Base-by-base conservation (phyloP, 345 rosid species). In the Draba incana region DNA sequence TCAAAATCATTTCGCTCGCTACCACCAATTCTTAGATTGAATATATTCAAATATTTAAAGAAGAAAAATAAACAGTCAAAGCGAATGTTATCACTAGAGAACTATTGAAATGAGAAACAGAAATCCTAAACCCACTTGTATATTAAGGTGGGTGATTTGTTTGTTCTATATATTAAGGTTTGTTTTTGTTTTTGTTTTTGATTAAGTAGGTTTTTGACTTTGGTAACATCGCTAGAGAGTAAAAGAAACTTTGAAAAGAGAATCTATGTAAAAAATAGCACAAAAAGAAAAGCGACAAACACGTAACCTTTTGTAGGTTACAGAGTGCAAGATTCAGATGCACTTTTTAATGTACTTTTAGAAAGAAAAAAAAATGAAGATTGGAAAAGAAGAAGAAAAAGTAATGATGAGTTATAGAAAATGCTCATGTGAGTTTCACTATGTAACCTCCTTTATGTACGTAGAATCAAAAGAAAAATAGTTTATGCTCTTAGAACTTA, bases 151-250 rank as follows among this genome's bases (percentile, higher is more conserved):
- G 58, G 8, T 38, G 35, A 25, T 25, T 47, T 42, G 53, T 54
- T 30, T 4, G 42, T 30, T 15, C 0, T 11, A 41, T 14, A 66
- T 51, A 10, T 7, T 20, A 28, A 46, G 1, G 57, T 64, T 50
- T n/a, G 12, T 20, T 16, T 13, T 11, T n/a, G 13, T 6, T 3
- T 4, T 54, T 54, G 1, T 10, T 39, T 16, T 6, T 6, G 9
- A 28, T 48, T 47, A 25, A 55, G 5, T 53, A 15, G 42, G 30
- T 31, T 41, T 66, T 73, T 73, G 77, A 73, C 77, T 66, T 73
- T 58, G 62, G 56, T 51, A 73, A 50, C 39, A 42, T 47, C 53
- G 24, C 50, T 50, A 38, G 31, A 70, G 37, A 64, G 20, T 20
- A 20, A 20, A 20, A 20, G 20, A 20, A 20, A 20, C 20, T 59